These are phyloP conservation scores for Paramecium bursaria DNA, from an alignment of 73 alveolate genomes.

Conservation along the genomic window DNA sequence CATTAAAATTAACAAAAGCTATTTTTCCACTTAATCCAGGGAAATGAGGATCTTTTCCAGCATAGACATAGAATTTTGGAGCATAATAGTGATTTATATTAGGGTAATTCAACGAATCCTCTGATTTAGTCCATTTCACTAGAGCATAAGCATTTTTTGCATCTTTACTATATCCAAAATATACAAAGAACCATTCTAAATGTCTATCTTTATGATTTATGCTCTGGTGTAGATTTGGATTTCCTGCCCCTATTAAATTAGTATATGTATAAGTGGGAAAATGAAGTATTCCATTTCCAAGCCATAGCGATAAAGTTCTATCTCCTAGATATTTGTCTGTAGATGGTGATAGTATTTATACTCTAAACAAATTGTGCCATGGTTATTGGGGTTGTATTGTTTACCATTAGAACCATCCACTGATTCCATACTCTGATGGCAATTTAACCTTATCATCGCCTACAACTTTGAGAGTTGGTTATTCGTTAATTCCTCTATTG, in stretches of 20 bases:
- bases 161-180: constrained; percentile 31
- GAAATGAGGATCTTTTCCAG: background rate
- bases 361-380: constrained; percentile 66
- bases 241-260: constrained; percentile 51
- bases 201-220: constrained; percentile 52
- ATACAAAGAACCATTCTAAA: constrained; percentile 38
- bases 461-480: constrained; percentile 43
- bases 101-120: background rate
- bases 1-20: constrained; percentile 10
- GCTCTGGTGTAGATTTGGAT: background rate
- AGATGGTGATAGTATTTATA: constrained; percentile 36
- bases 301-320: background rate
- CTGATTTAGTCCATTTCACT: constrained; percentile 20
- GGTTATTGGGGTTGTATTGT: constrained; percentile 62
- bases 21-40: constrained; percentile 41
- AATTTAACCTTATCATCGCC: constrained; percentile 40
- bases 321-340: constrained; percentile 57
- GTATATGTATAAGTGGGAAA: constrained; percentile 40
- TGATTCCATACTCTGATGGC: constrained; percentile 53
- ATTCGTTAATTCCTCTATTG: constrained; percentile 24
- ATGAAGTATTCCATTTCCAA: background rate
- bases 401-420: constrained; percentile 69
- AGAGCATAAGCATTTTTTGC: background rate
- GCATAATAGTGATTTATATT: constrained; percentile 28
- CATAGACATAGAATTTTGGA: background rate